phyloP scores from a whole-genome alignment of 352 stramenopile genomes.

The Globisporangium polare region DNA sequence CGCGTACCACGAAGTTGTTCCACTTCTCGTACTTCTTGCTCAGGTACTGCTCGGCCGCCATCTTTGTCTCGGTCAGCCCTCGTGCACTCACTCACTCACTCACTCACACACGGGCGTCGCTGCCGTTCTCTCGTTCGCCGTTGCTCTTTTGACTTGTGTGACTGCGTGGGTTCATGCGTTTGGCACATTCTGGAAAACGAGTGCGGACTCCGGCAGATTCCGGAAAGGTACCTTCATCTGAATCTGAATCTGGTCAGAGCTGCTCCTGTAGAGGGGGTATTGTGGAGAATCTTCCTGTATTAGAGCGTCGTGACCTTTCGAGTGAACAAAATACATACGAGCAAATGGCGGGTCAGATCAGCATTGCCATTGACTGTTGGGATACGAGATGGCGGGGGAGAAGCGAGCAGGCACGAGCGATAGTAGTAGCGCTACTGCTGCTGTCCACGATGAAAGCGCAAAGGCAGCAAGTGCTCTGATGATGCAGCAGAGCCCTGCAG shows the following conservation, averaged over 20 bases:
- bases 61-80: conserved; percentile 7
- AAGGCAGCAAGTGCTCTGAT: not conserved
- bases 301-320: conserved; percentile 11
- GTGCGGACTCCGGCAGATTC: not conserved
- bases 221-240: not conserved
- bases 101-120: not conserved
- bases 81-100: not conserved
- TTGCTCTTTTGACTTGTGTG: not conserved
- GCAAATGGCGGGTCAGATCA: not conserved
- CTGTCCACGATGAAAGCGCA: not conserved
- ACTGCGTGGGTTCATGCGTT: not conserved
- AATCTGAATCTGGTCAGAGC: not conserved
- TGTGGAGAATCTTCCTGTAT: conserved; percentile 9
- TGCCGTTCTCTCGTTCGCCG: not conserved
- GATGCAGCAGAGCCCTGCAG: not conserved
- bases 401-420: not conserved
- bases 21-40: conserved; percentile 89
- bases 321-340: not conserved
- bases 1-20: conserved; percentile 75
- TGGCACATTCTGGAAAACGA: conserved; percentile 22
- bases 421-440: not conserved
- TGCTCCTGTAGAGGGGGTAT: not conserved
- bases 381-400: conserved; percentile 1
- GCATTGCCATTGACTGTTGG: not conserved
- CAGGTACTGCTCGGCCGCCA: conserved; percentile 66